Base-by-base conservation (phyloP, 1,139 yeast genomes). In the Magnusiomyces fungicola region DNA sequence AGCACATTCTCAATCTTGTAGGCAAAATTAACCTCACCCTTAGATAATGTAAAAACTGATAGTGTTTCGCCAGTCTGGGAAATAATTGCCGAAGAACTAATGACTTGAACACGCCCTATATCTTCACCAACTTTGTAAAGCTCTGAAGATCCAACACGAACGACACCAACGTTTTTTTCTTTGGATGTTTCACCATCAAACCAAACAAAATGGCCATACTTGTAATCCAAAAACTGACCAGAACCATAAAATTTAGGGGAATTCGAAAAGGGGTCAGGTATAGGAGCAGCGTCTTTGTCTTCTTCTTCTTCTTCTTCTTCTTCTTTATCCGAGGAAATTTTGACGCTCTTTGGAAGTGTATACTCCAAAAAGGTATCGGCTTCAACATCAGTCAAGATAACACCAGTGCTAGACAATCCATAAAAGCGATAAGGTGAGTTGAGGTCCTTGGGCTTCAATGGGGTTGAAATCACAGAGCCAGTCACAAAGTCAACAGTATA, bases 291-390 rank as follows among this genome's bases (percentile, higher is more conserved):
- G 19, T 16, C 39, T 27, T 27, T 12, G 7, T 7, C 7, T 12
- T 7, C 7, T 27, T 27, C 30, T 27, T 7, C 7, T 12, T 7
- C 7, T 18, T 21, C 4, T 34, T 16, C 14, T 5, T 21, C 6
- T 18, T 5, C 23, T 16, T 21, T 18, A 5, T 16, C 38, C 7
- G 7, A 9, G 7, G 38, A 16, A 25, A 32, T 24, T 12, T 24
- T 21, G 5, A 9, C n/a, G 14, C n/a, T 18, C 16, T 39, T 27
- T 3, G 43, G 18, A 25, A 39, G 25, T 39, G 24, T 23, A 25
- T 39, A 39, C 22, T 39, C 43, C 19, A 39, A 39, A 23, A 39
- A 16, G 3, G 43, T 24, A 21, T 32, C 43, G 12, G 43, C 32
- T 14, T 30, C 29, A 14, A 32, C 6, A 27, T 39, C 43, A 24